Evolutionary conservation across 306 rosid species (phyloP).

Genomic region (Fagus sylvatica): DNA sequence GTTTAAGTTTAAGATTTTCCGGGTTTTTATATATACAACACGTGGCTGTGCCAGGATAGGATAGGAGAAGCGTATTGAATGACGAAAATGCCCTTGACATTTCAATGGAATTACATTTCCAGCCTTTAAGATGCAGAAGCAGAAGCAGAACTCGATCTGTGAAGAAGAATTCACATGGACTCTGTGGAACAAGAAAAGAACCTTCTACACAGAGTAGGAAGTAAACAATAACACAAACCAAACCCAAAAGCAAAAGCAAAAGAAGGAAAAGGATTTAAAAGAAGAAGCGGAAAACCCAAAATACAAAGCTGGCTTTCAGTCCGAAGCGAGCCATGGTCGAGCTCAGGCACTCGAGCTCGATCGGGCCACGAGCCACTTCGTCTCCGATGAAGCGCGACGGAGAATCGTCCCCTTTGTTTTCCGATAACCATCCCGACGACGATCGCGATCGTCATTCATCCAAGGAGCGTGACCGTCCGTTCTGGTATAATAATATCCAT

Average conservation of each 20-base stretch:
- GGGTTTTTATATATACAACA: too few species aligned
- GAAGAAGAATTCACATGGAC: conserved; percentile 28
- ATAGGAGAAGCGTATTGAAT: not conserved
- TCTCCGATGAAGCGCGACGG: conserved; percentile 92
- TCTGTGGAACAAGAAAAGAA: conserved; percentile 9
- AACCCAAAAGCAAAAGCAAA: not conserved
- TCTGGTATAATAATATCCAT: conserved; percentile 49
- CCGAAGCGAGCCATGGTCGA: conserved; percentile 83
- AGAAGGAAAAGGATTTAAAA: not conserved
- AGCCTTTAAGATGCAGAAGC: too few species aligned
- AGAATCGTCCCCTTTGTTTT: conserved; percentile 60
- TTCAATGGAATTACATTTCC: too few species aligned
- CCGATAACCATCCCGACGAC: conserved; percentile 51
- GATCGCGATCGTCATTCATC: conserved; percentile 66
- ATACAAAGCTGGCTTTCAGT: conserved; percentile 35
- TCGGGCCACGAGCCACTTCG: conserved; percentile 67
- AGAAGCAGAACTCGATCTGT: conserved; percentile 22
- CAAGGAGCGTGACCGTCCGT: conserved; percentile 79
- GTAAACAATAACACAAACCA: not conserved
- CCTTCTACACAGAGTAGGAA: not conserved
- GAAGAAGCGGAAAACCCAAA: not conserved
- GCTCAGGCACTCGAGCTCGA: conserved; percentile 74
- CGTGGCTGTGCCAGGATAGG: too few species aligned
- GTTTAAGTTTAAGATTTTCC: too few species aligned
- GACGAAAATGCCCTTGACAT: not conserved